Percentiles rank a stretch among this genome's conserved stretches.
phyloP scores from a whole-genome alignment of 108 stramenopile genomes.

The Skeletonema tropicum region DNA sequence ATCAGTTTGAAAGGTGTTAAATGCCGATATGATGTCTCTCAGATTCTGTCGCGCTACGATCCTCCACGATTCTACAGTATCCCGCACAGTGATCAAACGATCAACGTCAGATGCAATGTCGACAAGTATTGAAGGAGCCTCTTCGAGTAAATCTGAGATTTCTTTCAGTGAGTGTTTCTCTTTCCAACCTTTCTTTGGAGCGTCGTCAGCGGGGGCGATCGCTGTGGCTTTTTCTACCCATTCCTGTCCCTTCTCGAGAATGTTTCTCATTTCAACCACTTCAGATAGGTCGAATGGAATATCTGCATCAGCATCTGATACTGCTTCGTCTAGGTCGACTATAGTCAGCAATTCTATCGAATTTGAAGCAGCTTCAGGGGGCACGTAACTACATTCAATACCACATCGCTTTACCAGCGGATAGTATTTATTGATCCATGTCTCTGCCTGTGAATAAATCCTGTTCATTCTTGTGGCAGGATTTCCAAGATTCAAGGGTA shows the following conservation, averaged over 20 bases:
- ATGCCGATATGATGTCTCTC: slow-evolving; percentile 55
- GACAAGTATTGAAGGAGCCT: slow-evolving; percentile 58
- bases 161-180: slow-evolving; percentile 47
- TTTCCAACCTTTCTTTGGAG: slow-evolving; percentile 41
- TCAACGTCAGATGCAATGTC: slow-evolving; percentile 54
- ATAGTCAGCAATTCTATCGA: slow-evolving; percentile 20
- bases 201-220: slow-evolving; percentile 51
- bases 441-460: slow-evolving; percentile 68
- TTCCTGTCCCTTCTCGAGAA: slow-evolving; percentile 40
- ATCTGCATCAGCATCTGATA: slow-evolving; percentile 56
- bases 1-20: slow-evolving; percentile 49
- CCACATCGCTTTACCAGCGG: slow-evolving; percentile 50
- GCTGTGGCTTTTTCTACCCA: slow-evolving; percentile 58
- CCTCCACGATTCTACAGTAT: slow-evolving; percentile 55
- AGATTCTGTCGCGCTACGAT: slow-evolving; percentile 46
- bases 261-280: slow-evolving; percentile 52
- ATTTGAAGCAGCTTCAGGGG: slow-evolving; percentile 3
- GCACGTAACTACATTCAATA: slow-evolving; percentile 42
- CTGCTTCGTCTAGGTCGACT: slow-evolving; percentile 47
- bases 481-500: slow-evolving; percentile 72
- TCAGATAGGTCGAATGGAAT: slow-evolving; percentile 72
- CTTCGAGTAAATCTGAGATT: slow-evolving; percentile 56
- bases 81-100: slow-evolving; percentile 52
- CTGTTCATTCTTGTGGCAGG: slow-evolving; percentile 58
- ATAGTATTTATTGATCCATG: slow-evolving; percentile 63